Percentiles rank a stretch among this genome's conserved stretches.
Conservation (phyloP, 208 protist species). For the Acanthamoeba culbertsoni region DNA sequence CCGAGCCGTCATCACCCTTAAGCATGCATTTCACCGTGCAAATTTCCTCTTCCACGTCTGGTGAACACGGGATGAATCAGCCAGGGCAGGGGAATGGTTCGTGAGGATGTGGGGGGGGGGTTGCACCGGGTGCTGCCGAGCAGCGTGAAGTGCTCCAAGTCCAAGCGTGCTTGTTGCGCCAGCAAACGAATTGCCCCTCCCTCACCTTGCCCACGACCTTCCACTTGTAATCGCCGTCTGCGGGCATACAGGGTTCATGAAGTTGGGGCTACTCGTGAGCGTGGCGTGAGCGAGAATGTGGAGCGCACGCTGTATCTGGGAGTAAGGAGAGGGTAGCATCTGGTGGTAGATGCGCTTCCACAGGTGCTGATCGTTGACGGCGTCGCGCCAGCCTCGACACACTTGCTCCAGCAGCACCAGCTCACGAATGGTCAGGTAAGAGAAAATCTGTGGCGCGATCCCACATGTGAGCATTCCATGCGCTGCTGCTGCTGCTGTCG, state of each 20-base stretch:
- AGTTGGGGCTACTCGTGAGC: no score
- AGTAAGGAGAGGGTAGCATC: conserved; percentile 8
- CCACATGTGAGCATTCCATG: no score
- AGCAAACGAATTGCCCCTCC: not conserved
- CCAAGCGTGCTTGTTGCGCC: not conserved
- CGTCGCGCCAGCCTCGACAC: not conserved
- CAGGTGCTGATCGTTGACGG: not conserved
- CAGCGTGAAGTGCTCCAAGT: not conserved
- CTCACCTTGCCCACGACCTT: not conserved
- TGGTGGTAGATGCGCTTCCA: conserved; percentile 32
- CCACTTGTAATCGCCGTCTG: not conserved
- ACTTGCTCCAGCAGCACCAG: not conserved
- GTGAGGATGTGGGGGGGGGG: not conserved
- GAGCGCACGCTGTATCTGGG: not conserved
- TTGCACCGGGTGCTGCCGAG: not conserved
- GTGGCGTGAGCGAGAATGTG: not conserved
- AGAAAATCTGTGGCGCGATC: conserved; percentile 17
- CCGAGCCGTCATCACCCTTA: conserved; percentile 21
- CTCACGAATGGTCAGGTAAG: not conserved
- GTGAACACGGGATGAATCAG: not conserved
- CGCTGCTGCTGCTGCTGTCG: no score
- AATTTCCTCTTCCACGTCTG: not conserved
- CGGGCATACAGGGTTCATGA: not conserved
- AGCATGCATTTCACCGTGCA: not conserved
- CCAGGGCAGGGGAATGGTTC: not conserved